Evolutionary conservation across 1,139 yeast genomes (phyloP).

Genomic region (Sporopachydermia cereana): DNA sequence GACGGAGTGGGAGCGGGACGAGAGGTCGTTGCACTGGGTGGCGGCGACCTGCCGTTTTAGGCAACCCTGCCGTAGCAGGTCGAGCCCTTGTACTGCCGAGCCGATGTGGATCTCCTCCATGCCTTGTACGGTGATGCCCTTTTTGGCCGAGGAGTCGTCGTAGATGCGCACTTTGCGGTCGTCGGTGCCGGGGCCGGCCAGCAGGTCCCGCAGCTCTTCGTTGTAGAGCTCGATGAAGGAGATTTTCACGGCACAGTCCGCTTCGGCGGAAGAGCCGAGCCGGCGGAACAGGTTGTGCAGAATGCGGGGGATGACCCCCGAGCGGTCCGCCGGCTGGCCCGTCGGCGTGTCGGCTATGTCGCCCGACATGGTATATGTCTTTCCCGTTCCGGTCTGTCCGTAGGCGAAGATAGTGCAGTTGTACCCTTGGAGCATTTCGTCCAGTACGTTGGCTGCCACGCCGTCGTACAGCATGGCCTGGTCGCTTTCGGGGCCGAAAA

Average conservation of each 20-base stretch:
- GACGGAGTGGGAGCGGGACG: constrained; percentile 66
- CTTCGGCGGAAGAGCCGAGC: constrained; percentile 20
- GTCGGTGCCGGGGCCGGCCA: constrained; percentile 22
- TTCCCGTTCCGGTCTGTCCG: constrained; percentile 88
- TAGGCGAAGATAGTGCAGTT: constrained; percentile 78
- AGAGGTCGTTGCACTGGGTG: constrained; percentile 58
- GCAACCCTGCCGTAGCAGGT: constrained; percentile 39
- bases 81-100: constrained; percentile 30
- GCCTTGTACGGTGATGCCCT: constrained; percentile 33
- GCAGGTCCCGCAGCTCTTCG: constrained; percentile 56
- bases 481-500: constrained; percentile 65
- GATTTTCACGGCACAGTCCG: constrained; percentile 43
- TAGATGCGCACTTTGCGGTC: constrained; percentile 29
- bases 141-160: constrained; percentile 28
- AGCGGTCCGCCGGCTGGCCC: constrained; percentile 21
- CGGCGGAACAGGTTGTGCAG: constrained; percentile 38
- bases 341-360: constrained; percentile 21
- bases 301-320: constrained; percentile 65
- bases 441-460: constrained; percentile 46
- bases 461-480: constrained; percentile 48
- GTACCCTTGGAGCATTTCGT: constrained; percentile 49
- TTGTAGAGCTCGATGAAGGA: constrained; percentile 67
- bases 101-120: constrained; percentile 35
- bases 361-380: constrained; percentile 83
- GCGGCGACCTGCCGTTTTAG: constrained; percentile 50